Evolutionary conservation across 257 asterid genomes (phyloP).

Genomic region (Nicotiana attenuata): DNA sequence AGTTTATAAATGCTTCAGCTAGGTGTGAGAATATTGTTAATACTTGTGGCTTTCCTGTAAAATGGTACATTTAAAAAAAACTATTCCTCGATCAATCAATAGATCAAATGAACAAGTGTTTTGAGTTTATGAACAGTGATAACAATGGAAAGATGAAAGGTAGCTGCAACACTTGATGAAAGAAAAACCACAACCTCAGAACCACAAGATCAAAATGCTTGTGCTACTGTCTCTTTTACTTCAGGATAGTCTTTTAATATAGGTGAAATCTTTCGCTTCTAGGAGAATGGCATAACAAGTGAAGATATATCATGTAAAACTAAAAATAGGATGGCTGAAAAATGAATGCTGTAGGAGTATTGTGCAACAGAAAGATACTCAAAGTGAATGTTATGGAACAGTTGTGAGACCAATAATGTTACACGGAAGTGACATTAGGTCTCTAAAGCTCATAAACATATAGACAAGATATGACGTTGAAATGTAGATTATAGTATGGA

Average conservation of each 20-base stretch:
- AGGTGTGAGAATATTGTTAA: constrained; percentile 68
- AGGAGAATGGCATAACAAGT: not conserved
- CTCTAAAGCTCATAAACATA: not conserved
- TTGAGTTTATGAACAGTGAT: constrained; percentile 50
- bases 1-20: constrained; percentile 71
- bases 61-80: not conserved
- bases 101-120: not conserved
- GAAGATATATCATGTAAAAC: not conserved
- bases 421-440: not conserved
- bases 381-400: not conserved
- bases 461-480: not conserved
- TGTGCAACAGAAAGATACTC: not conserved
- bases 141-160: constrained; percentile 31
- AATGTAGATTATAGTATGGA: not conserved
- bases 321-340: not conserved
- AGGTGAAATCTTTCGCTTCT: not conserved
- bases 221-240: not conserved
- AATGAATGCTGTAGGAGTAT: not conserved
- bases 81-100: not conserved
- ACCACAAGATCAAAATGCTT: not conserved
- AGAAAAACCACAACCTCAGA: not conserved
- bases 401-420: not conserved
- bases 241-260: constrained; percentile 20
- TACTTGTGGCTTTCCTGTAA: constrained; percentile 77
- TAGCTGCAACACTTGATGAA: not conserved